A percentile compares a stretch with the other conserved stretches of the same genome.
These are phyloP conservation scores for Pythium utonaiense DNA, from an alignment of 352 stramenopile genomes.

Conservation along the genomic window DNA sequence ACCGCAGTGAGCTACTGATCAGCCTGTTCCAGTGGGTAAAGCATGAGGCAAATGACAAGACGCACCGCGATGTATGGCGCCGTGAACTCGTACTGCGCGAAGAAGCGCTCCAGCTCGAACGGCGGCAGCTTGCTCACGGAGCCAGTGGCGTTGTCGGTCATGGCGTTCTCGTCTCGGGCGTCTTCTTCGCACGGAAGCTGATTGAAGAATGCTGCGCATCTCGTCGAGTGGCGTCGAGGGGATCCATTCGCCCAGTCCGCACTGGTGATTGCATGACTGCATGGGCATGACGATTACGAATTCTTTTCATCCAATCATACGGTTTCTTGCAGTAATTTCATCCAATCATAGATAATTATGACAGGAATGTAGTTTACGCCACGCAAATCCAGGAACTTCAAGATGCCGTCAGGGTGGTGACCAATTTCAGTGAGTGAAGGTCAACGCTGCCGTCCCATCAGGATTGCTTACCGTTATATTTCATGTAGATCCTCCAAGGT, in stretches of 20 bases:
- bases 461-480: not conserved
- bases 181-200: no score
- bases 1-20: no score
- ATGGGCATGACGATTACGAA: not conserved
- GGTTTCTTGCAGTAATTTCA: no score
- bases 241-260: no score
- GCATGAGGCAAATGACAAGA: not conserved
- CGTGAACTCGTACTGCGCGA: constrained; percentile 53
- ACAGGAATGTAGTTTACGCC: no score
- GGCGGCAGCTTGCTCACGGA: constrained; percentile 24
- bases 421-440: not conserved
- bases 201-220: not conserved
- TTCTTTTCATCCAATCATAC: not conserved
- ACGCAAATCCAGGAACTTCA: no score
- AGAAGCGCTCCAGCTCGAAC: constrained; percentile 46
- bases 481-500: not conserved
- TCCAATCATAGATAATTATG: no score
- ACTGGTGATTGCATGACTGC: not conserved
- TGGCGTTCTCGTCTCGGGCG: no score
- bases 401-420: no score
- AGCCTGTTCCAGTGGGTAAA: no score
- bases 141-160: constrained; percentile 5
- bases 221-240: not conserved
- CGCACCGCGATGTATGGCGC: constrained; percentile 32
- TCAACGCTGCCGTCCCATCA: not conserved